phyloP scores from a whole-genome alignment of 495 filamentous ascomycete species.

The Talaromyces nanjingensis region DNA sequence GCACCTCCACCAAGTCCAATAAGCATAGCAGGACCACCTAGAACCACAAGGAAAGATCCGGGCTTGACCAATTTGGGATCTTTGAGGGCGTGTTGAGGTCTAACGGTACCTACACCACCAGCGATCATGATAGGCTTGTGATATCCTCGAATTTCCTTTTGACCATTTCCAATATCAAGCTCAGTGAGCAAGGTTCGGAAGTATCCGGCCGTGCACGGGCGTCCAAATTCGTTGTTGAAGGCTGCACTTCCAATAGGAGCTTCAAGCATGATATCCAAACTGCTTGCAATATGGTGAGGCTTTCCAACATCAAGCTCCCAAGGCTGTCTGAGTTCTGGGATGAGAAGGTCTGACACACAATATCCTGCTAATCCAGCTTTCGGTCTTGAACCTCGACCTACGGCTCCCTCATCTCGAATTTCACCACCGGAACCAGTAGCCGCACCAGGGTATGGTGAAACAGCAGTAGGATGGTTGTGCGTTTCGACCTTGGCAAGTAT shows the following conservation, averaged over 20 bases:
- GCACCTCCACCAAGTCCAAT: conserved; percentile 95
- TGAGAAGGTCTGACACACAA: conserved; percentile 86
- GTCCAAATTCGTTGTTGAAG: conserved; percentile 97
- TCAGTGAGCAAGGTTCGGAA: conserved; percentile 80
- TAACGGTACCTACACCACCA: conserved; percentile 91
- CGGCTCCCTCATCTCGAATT: conserved; percentile 90
- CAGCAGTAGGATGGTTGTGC: conserved; percentile 95
- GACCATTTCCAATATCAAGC: conserved; percentile 51
- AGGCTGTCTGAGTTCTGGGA: conserved; percentile 70
- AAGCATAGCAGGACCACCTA: conserved; percentile 94
- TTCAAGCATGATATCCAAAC: conserved; percentile 93
- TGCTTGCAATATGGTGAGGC: conserved; percentile 85
- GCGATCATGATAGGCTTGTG: conserved; percentile 99
- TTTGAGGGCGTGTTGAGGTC: conserved; percentile 88
- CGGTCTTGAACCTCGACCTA: conserved; percentile 84
- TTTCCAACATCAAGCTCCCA: conserved; percentile 92
- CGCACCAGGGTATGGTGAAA: conserved; percentile 76
- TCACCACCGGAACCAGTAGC: conserved; percentile 95
- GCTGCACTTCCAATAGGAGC: conserved; percentile 89
- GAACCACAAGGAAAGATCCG: conserved; percentile 80
- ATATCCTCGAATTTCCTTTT: conserved; percentile 75
- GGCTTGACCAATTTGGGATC: conserved; percentile 65
- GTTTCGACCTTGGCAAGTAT: conserved; percentile 94
- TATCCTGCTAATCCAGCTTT: conserved; percentile 92
- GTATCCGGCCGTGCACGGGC: conserved; percentile 82